Conservation (phyloP, 83 land plant species). For the Diphasiastrum complanatum region DNA sequence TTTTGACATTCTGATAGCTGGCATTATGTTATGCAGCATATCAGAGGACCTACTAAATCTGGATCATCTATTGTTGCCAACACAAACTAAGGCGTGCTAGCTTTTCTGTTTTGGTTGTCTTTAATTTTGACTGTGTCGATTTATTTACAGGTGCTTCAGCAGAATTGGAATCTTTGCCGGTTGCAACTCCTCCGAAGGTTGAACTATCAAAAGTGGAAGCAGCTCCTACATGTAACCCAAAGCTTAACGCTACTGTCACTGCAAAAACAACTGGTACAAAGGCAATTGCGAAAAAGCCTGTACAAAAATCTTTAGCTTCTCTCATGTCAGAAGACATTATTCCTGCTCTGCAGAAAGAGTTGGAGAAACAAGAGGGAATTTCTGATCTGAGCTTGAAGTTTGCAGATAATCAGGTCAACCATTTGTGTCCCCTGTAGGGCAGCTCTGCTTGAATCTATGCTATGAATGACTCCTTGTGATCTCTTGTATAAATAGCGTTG, state of each 20-base stretch:
- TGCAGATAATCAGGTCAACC: conserved; percentile 56
- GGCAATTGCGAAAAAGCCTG: conserved; percentile 20
- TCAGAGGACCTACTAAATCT: too few species aligned
- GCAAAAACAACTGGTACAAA: conserved; percentile 51
- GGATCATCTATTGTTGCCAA: too few species aligned
- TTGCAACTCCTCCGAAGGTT: conserved; percentile 8
- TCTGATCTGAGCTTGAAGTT: conserved; percentile 51
- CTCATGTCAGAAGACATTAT: conserved; percentile 78
- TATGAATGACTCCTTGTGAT: neutral
- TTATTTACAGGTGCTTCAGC: neutral
- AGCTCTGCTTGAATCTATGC: neutral
- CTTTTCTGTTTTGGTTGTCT: too few species aligned
- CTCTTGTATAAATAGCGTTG: too few species aligned
- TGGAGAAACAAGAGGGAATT: conserved; percentile 57
- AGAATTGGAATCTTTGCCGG: conserved; percentile 9
- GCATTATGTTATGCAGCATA: too few species aligned
- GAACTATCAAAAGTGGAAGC: conserved; percentile 14
- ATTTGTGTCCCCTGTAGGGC: neutral
- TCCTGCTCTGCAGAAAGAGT: conserved; percentile 49
- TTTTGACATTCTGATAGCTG: too few species aligned
- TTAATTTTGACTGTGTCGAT: too few species aligned
- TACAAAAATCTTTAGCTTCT: conserved; percentile 39
- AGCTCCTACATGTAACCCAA: conserved; percentile 45
- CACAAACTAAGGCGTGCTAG: too few species aligned
- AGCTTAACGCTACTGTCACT: conserved; percentile 11